A percentile compares a stretch with the other conserved stretches of the same genome.
Evolutionary conservation across 2,329 filamentous ascomycete species (phyloP).

Genomic region (Myrmaecium sp.): DNA sequence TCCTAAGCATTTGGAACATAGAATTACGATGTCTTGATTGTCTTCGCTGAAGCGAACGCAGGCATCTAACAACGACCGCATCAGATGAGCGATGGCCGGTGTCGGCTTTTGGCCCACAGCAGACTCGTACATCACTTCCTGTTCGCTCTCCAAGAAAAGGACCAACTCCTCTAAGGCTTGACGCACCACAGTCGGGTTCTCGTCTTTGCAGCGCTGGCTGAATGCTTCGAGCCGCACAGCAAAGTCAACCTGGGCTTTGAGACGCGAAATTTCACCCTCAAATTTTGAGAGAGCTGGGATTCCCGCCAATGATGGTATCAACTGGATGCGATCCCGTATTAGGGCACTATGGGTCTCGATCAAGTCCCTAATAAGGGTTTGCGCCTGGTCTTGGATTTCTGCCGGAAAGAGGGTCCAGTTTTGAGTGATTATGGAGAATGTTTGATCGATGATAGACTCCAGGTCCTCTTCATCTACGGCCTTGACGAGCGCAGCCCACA

Average conservation of each 20-base stretch:
- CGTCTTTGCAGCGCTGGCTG: conserved; percentile 56
- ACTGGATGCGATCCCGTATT: conserved; percentile 50
- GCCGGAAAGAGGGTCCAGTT: conserved; percentile 58
- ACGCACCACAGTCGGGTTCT: conserved; percentile 71
- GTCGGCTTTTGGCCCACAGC: conserved; percentile 74
- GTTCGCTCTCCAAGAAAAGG: conserved; percentile 53
- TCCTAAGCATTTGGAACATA: conserved; percentile 71
- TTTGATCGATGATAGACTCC: conserved; percentile 66
- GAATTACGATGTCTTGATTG: conserved; percentile 47
- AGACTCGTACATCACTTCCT: conserved; percentile 62
- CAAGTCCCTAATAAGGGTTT: conserved; percentile 46
- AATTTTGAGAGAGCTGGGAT: conserved; percentile 54
- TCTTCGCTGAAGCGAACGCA: conserved; percentile 61
- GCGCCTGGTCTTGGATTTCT: conserved; percentile 40
- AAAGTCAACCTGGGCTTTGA: conserved; percentile 49
- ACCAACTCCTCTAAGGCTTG: conserved; percentile 66
- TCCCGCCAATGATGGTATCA: conserved; percentile 58
- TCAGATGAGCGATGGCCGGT: conserved; percentile 50
- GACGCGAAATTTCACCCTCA: conserved; percentile 44
- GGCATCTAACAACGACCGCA: conserved; percentile 69
- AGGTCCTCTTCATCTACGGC: conserved; percentile 60
- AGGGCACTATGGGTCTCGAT: conserved; percentile 44
- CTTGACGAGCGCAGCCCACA: conserved; percentile 66
- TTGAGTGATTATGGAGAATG: conserved; percentile 69
- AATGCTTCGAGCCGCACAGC: conserved; percentile 56